These are phyloP conservation scores for Pestalotiopsis sp. DNA, from an alignment of 2,329 filamentous ascomycete species.

Conservation along the genomic window DNA sequence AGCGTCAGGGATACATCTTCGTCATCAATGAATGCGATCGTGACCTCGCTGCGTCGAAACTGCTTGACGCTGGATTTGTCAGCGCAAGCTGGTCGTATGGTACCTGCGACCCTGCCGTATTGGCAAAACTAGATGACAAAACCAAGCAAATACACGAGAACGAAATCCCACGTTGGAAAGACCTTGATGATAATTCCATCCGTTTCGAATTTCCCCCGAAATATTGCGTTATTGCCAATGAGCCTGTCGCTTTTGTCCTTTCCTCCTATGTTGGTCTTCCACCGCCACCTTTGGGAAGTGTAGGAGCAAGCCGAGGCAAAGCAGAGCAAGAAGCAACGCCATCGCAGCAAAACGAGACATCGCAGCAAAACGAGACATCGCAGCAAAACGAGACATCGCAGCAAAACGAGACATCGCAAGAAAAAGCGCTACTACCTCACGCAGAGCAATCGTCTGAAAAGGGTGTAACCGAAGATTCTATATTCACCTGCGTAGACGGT, in stretches of 20 bases:
- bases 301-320: not conserved
- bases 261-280: constrained; percentile 4
- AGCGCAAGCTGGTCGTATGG: constrained; percentile 6
- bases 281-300: not conserved
- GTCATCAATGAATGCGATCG: constrained; percentile 7
- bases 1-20: not conserved
- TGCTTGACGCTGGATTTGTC: constrained; percentile 1
- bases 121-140: not conserved
- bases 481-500: constrained; percentile 5
- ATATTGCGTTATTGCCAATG: not conserved
- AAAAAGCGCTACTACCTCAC: not conserved
- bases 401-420: constrained; percentile 5
- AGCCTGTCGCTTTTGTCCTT: constrained; percentile 9
- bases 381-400: constrained; percentile 8
- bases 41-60: not conserved
- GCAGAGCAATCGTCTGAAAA: not conserved
- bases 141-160: constrained; percentile 1
- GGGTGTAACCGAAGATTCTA: not conserved
- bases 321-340: constrained; percentile 1
- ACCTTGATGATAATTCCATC: constrained; percentile 7
- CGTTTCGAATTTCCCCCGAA: constrained; percentile 8
- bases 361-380: no score
- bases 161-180: not conserved
- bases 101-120: constrained; percentile 2
- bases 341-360: constrained; percentile 5